phyloP scores from a whole-genome alignment of 2,329 filamentous ascomycete species.

The Diplodia seriata region DNA sequence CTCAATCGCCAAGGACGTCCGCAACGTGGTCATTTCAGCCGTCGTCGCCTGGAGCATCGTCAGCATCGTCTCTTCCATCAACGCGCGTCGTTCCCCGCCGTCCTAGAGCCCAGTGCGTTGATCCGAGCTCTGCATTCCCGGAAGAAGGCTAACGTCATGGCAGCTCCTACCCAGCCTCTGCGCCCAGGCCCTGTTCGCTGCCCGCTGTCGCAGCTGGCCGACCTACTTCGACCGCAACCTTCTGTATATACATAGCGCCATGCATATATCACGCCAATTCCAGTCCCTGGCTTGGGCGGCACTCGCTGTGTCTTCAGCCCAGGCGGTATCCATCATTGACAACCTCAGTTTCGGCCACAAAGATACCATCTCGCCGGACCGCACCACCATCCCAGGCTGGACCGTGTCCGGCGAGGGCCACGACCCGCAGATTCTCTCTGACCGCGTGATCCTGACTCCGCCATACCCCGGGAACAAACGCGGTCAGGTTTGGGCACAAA shows the following conservation, averaged over 20 bases:
- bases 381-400: conserved; percentile 64
- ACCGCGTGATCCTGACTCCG: conserved; percentile 91
- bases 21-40: conserved; percentile 57
- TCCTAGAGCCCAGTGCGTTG: conserved; percentile 32
- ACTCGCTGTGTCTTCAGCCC: conserved; percentile 58
- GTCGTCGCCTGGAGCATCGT: conserved; percentile 56
- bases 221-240: conserved; percentile 2
- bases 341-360: conserved; percentile 80
- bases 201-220: neutral
- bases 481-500: conserved; percentile 81
- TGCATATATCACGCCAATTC: conserved; percentile 50
- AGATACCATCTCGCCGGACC: conserved; percentile 67
- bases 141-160: conserved; percentile 1
- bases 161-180: neutral
- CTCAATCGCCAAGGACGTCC: conserved; percentile 58
- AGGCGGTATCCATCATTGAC: conserved; percentile 72
- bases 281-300: conserved; percentile 50
- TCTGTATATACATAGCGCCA: conserved; percentile 36
- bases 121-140: conserved; percentile 35
- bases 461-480: conserved; percentile 84
- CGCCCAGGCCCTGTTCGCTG: neutral
- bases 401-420: conserved; percentile 61
- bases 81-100: conserved; percentile 9
- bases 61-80: conserved; percentile 40
- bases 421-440: conserved; percentile 72